phyloP scores from a whole-genome alignment of 2,329 filamentous ascomycete species.

The Clarireedia sp. region DNA sequence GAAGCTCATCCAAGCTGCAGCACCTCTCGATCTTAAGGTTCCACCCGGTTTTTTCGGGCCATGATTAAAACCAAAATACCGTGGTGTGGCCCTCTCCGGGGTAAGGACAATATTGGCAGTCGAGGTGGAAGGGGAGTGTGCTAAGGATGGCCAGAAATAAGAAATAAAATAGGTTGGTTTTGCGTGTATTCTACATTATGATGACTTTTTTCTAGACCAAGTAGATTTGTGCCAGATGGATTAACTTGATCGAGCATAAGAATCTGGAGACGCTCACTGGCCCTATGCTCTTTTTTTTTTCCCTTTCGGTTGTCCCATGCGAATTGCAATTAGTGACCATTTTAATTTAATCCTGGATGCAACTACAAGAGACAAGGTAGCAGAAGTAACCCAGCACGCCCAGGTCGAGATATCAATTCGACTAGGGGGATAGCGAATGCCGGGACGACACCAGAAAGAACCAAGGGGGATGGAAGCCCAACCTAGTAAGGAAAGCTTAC shows the following conservation, averaged over 20 bases:
- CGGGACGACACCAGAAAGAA: not conserved
- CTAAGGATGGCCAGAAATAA: not conserved
- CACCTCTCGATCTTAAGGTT: constrained; percentile 22
- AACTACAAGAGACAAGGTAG: not conserved
- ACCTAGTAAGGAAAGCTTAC: too few relatives aligned
- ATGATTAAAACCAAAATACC: constrained; percentile 6
- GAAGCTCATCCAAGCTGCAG: constrained; percentile 8
- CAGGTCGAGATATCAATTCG: not conserved
- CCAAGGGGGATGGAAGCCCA: not conserved
- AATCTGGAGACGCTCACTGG: not conserved
- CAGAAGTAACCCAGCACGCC: not conserved
- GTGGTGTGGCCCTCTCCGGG: constrained; percentile 6
- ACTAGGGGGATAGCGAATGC: not conserved
- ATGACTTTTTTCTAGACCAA: not conserved
- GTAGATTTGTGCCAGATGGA: not conserved
- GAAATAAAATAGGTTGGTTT: too few relatives aligned
- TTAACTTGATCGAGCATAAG: constrained; percentile 8
- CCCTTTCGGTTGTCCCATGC: too few relatives aligned
- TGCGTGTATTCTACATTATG: not conserved
- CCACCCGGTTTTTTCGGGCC: constrained; percentile 21
- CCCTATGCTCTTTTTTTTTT: not conserved
- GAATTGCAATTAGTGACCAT: not conserved
- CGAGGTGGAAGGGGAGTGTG: not conserved
- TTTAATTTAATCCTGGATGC: not conserved
- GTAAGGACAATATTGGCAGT: not conserved